Conservation (phyloP, 2,329 filamentous ascomycete species). For the Piedraia hortae region DNA sequence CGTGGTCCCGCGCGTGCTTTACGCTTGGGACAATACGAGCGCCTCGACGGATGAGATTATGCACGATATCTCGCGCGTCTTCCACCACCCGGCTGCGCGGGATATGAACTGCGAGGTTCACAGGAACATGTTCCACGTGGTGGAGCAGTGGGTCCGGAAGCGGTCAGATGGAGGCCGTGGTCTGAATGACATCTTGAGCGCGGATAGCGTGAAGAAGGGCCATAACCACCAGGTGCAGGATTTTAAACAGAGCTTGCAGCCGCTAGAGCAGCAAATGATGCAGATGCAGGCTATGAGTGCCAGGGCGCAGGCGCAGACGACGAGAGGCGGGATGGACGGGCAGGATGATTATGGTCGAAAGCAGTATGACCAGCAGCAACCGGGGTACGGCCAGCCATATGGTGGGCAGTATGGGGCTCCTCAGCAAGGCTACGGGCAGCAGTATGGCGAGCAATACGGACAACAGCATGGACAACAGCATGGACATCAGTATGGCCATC, state of each 20-base stretch:
- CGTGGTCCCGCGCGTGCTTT: constrained; percentile 60
- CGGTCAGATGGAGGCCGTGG: constrained; percentile 35
- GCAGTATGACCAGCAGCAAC: no score
- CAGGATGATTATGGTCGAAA: no score
- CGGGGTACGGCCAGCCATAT: no score
- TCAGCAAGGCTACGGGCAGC: no score
- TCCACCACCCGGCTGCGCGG: constrained; percentile 73
- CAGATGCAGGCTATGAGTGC: constrained; percentile 1
- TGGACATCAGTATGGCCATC: no score
- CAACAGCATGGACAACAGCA: no score
- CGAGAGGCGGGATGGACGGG: no score
- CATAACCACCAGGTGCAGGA: constrained; percentile 37
- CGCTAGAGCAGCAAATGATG: constrained; percentile 4
- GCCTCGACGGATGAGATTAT: constrained; percentile 63
- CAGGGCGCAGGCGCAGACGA: no score
- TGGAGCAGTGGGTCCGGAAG: constrained; percentile 53
- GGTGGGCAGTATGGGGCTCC: no score
- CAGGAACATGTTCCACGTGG: constrained; percentile 63
- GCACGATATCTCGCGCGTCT: constrained; percentile 51
- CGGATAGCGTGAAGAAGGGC: constrained; percentile 56
- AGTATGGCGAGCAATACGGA: no score
- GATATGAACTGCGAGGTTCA: constrained; percentile 56
- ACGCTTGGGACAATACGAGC: constrained; percentile 73
- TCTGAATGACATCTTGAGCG: constrained; percentile 49
- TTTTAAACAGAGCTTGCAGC: constrained; percentile 6